These are phyloP conservation scores for Glycyrrhiza uralensis DNA, from an alignment of 306 rosid species.

Conservation along the genomic window DNA sequence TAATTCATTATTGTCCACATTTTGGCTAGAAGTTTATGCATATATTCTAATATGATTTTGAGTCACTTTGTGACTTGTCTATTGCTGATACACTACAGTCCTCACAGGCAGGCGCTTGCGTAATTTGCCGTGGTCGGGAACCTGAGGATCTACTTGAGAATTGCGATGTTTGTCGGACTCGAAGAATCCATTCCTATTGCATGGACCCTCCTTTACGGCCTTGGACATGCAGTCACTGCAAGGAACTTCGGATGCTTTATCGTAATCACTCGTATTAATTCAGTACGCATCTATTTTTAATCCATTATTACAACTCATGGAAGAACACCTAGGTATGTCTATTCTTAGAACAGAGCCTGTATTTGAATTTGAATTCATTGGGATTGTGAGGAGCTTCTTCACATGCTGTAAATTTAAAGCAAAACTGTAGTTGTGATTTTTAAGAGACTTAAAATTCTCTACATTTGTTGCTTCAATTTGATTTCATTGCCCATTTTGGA, in stretches of 20 bases:
- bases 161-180: slow-evolving; percentile 44
- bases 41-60: not conserved
- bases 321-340: not conserved
- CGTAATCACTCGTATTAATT: slow-evolving; percentile 28
- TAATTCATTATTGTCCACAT: slow-evolving; percentile 8
- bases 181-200: slow-evolving; percentile 59
- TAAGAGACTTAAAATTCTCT: not conserved
- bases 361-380: slow-evolving; percentile 18
- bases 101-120: slow-evolving; percentile 45
- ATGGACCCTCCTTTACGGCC: slow-evolving; percentile 75
- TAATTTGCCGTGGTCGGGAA: slow-evolving; percentile 56
- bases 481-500: not conserved
- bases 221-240: slow-evolving; percentile 84
- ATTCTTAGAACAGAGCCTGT: not conserved
- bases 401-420: not conserved
- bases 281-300: not conserved
- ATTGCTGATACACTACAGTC: slow-evolving; percentile 40
- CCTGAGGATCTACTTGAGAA: slow-evolving; percentile 69
- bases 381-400: not conserved
- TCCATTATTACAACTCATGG: not conserved
- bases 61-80: slow-evolving; percentile 5
- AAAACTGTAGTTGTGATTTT: not conserved
- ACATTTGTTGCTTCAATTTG: not conserved
- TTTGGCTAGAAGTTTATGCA: slow-evolving; percentile 21
- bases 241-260: slow-evolving; percentile 55